These are phyloP conservation scores for Cetradonia linearis DNA, from an alignment of 495 filamentous ascomycete genomes.

Conservation along the genomic window DNA sequence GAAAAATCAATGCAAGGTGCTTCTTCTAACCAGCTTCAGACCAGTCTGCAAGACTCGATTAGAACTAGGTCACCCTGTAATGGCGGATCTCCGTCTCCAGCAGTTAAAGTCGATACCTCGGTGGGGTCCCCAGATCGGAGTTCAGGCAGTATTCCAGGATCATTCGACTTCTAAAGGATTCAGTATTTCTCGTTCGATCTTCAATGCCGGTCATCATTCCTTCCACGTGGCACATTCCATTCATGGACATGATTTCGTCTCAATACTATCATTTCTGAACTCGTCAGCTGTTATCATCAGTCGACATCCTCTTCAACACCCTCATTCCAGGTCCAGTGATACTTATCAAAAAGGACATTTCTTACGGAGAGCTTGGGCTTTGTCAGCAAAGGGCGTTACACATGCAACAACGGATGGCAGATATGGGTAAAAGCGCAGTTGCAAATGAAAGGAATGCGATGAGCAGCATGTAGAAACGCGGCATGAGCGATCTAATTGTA, in stretches of 20 bases:
- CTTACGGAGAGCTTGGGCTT: background rate
- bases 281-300: background rate
- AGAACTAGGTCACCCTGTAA: slow-evolving; percentile 14
- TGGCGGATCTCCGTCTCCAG: slow-evolving; percentile 12
- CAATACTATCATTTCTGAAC: background rate
- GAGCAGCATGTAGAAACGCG: slow-evolving; percentile 11
- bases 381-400: background rate
- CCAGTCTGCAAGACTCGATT: slow-evolving; percentile 15
- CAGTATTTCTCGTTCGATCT: background rate
- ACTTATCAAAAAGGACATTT: background rate
- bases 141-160: slow-evolving; percentile 13
- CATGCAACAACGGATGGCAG: background rate
- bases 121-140: background rate
- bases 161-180: slow-evolving; percentile 15
- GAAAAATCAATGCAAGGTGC: slow-evolving; percentile 17
- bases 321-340: too few species aligned
- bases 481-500: slow-evolving; percentile 13
- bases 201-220: background rate
- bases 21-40: slow-evolving; percentile 21
- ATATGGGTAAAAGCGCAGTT: slow-evolving; percentile 3
- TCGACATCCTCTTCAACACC: too few species aligned
- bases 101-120: slow-evolving; percentile 2
- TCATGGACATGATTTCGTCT: slow-evolving; percentile 3
- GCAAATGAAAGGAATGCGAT: slow-evolving; percentile 3
- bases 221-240: background rate